Base-by-base conservation (phyloP, 2,329 filamentous ascomycete species). In the Fusarium cyanostomum region DNA sequence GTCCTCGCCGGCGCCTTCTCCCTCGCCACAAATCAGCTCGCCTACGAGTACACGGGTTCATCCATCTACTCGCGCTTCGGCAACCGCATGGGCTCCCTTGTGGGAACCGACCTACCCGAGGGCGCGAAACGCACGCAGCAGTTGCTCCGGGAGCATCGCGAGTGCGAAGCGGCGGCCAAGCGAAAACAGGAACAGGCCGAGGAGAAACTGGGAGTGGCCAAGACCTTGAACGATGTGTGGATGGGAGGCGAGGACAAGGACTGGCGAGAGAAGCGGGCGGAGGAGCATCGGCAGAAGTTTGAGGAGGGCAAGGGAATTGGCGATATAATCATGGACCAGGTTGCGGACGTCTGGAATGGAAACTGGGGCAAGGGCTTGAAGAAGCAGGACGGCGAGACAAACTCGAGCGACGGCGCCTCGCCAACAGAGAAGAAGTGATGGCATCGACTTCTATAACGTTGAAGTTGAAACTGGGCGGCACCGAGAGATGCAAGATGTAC, bases 61-160 rank as follows among this genome's bases (percentile, higher is more conserved):
- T 85, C 83, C 26, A 79, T 86, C 57, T 76, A 79, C 68, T 68
- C 75, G 62, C 83, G 84, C 8, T 78, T 84, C 60, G 73, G 73
- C 55, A 74, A 68, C 60, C 81, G 83, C 51, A 68, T 80, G 63
- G 69, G 69, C 24, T 78, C 77, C 13, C 75, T 87, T 38, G 74
- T 86, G 37, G 79, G 80, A 59, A 81, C 78, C 42, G 80, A 83
- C 50, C 84, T 90, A 13, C 86, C 84, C 37, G 87, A 89, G 66
- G 79, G 79, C 49, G 84, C 84, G 16, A 75, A 73, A 71, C 75
- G 77, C 67, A 83, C 78, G 18, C 81, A 81, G 73, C 74, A 73
- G 64, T 73, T 81, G 43, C 74, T 86, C 45, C 77, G 77, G 49
- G 80, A 81, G 57, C 83, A 85, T 70, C 74, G 73, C 52, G 77